Percentiles rank a stretch among this genome's conserved stretches.
phyloP scores from a whole-genome alignment of 2,329 filamentous ascomycete genomes.

The Phialocephala subalpina region DNA sequence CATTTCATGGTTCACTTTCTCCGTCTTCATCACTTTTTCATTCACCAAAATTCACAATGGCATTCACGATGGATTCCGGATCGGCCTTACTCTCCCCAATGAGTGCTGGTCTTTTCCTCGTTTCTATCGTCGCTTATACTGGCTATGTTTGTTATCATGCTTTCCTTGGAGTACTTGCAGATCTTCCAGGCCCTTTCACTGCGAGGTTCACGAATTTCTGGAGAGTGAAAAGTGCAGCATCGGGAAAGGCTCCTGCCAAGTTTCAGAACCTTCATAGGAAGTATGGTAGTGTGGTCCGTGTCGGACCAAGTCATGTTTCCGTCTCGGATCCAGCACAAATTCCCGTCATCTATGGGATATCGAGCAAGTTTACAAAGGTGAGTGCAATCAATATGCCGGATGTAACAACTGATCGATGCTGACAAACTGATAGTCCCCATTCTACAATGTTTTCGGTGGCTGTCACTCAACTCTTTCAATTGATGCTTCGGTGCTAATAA shows the following conservation, averaged over 20 bases:
- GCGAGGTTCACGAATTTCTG: slow-evolving; percentile 11
- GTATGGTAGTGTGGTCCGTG: slow-evolving; percentile 32
- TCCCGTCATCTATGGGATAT: slow-evolving; percentile 24
- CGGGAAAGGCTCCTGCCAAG: slow-evolving; percentile 7
- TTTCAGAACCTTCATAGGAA: slow-evolving; percentile 16
- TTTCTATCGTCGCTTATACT: background rate
- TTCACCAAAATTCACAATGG: background rate
- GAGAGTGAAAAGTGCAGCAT: background rate
- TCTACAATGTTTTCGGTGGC: background rate
- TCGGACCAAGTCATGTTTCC: slow-evolving; percentile 32
- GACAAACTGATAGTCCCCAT: background rate
- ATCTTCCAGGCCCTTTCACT: slow-evolving; percentile 20
- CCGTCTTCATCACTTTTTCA: background rate
- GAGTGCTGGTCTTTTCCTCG: background rate
- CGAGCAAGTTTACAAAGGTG: slow-evolving; percentile 28
- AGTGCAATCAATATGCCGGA: no score
- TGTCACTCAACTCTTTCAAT: background rate
- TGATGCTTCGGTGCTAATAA: background rate
- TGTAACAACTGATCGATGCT: no score
- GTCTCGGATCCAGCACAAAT: slow-evolving; percentile 28
- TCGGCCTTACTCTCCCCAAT: background rate
- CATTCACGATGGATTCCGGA: no score
- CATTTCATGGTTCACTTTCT: background rate
- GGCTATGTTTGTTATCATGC: background rate
- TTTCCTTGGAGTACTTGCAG: background rate